A percentile compares a stretch with the other conserved stretches of the same genome.
Conservation (phyloP, 2,329 filamentous ascomycete species). For the Phaeosphaeria sp. region DNA sequence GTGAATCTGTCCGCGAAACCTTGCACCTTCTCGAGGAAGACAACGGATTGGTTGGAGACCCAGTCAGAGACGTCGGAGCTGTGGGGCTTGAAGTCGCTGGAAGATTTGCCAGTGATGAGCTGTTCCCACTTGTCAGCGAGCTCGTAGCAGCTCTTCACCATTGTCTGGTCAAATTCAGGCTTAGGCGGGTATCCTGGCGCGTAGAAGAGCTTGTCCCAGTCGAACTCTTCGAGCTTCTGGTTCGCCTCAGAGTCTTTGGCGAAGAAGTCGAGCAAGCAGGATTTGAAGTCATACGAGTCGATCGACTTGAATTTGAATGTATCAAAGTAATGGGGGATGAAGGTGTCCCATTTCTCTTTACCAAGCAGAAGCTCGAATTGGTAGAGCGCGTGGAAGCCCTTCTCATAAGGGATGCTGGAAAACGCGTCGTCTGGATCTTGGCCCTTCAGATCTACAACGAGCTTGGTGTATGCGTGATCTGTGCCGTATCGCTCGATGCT, state of each 20-base stretch:
- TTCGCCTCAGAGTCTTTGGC: slow-evolving; percentile 65
- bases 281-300: slow-evolving; percentile 93
- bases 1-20: slow-evolving; percentile 69
- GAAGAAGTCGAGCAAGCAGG: slow-evolving; percentile 87
- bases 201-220: slow-evolving; percentile 93
- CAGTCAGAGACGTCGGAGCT: slow-evolving; percentile 74
- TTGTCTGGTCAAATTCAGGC: slow-evolving; percentile 85
- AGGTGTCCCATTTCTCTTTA: slow-evolving; percentile 87
- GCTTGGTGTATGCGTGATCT: slow-evolving; percentile 91
- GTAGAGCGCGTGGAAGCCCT: slow-evolving; percentile 94
- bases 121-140: slow-evolving; percentile 83
- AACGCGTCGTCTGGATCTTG: slow-evolving; percentile 97
- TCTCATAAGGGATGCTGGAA: slow-evolving; percentile 91
- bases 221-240: slow-evolving; percentile 72
- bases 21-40: slow-evolving; percentile 85
- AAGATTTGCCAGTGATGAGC: slow-evolving; percentile 37
- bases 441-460: slow-evolving; percentile 85
- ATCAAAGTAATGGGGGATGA: slow-evolving; percentile 93
- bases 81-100: slow-evolving; percentile 63
- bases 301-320: slow-evolving; percentile 85
- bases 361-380: slow-evolving; percentile 86
- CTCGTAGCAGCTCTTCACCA: slow-evolving; percentile 84
- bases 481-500: slow-evolving; percentile 78
- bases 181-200: slow-evolving; percentile 87
- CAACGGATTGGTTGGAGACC: slow-evolving; percentile 86